phyloP scores from a whole-genome alignment of 129 eudicot species.

The Helianthus annuus region DNA sequence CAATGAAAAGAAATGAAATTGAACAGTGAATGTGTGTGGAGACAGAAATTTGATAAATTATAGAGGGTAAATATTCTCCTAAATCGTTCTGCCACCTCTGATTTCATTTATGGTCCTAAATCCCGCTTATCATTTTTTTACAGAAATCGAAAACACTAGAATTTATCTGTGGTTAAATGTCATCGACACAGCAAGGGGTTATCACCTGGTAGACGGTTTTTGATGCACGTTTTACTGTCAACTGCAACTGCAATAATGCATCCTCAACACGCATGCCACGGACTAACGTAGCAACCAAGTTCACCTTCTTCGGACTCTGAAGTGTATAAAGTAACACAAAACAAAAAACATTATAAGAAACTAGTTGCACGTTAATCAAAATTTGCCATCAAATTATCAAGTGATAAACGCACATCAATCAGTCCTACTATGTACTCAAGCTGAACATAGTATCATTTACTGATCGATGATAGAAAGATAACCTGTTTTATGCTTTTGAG shows the following conservation, averaged over 20 bases:
- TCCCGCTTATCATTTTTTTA: conserved; percentile 8
- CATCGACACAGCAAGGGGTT: not conserved
- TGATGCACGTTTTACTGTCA: conserved; percentile 86
- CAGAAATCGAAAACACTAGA: not conserved
- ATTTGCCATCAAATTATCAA: not conserved
- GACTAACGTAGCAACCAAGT: conserved; percentile 90
- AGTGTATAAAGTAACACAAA: not conserved
- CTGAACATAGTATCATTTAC: conserved; percentile 2
- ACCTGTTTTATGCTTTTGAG: conserved; percentile 87
- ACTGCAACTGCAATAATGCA: conserved; percentile 94
- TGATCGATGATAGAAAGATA: conserved; percentile 5
- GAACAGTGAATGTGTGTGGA: too few species aligned
- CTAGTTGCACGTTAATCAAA: not conserved
- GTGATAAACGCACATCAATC: not conserved
- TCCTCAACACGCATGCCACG: conserved; percentile 99
- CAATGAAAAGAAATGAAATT: too few species aligned
- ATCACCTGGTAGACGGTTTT: conserved; percentile 95
- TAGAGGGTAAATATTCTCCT: not conserved
- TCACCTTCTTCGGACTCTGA: conserved; percentile 98
- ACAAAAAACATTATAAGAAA: not conserved
- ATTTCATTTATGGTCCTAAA: not conserved
- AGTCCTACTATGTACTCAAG: not conserved
- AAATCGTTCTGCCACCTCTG: conserved; percentile 10
- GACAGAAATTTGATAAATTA: too few species aligned
- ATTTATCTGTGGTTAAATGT: not conserved